Conservation (phyloP, 352 stramenopile species). For the Globisporangium spinosum region DNA sequence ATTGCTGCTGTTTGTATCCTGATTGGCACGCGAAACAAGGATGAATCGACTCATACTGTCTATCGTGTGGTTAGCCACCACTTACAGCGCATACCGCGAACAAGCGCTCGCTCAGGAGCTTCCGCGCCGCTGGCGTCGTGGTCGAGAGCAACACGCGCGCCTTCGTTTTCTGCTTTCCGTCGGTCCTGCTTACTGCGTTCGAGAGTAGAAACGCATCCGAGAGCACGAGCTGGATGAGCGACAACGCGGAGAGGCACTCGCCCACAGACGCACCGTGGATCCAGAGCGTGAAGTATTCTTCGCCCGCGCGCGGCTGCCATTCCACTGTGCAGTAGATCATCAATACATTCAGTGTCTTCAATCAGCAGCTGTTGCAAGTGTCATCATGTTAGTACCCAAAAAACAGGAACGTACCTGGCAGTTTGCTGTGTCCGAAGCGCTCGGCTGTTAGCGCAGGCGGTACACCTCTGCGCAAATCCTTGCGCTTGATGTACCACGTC, state of each 20-base stretch:
- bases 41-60: background rate
- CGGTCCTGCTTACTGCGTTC: conserved; percentile 2
- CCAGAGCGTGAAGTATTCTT: conserved; percentile 43
- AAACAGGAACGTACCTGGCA: conserved; percentile 26
- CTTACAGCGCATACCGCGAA: background rate
- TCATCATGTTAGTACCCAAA: no score
- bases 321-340: conserved; percentile 1
- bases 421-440: conserved; percentile 45
- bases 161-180: background rate
- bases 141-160: conserved; percentile 59
- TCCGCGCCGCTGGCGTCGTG: conserved; percentile 56
- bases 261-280: conserved; percentile 75
- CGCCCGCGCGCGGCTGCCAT: conserved; percentile 20
- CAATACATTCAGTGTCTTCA: no score
- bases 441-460: conserved; percentile 33
- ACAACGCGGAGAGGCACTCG: conserved; percentile 65
- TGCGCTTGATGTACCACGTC: conserved; percentile 47
- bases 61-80: no score
- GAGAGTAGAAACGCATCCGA: conserved; percentile 19
- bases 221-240: conserved; percentile 53
- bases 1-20: conserved; percentile 11
- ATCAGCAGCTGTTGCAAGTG: background rate
- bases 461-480: conserved; percentile 41
- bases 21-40: conserved; percentile 4
- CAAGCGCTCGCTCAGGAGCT: conserved; percentile 33